Evolutionary conservation across 352 stramenopile genomes (phyloP).

Genomic region (Phytophthora aleatoria): DNA sequence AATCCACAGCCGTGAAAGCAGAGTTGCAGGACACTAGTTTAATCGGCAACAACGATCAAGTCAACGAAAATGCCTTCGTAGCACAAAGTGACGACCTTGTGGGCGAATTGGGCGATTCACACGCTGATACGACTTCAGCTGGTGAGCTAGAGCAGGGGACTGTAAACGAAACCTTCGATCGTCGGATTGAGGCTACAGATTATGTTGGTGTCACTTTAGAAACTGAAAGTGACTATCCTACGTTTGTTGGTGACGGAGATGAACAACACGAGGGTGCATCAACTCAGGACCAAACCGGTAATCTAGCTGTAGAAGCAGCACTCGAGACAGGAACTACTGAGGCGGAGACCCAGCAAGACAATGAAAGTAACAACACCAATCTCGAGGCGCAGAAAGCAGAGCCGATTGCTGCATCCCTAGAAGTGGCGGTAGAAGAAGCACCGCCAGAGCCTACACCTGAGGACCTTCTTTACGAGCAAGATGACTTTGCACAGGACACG

Average conservation of each 20-base stretch:
- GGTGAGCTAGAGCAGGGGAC: slow-evolving; percentile 3
- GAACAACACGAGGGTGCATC: not conserved
- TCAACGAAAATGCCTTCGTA: not conserved
- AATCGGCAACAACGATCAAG: slow-evolving; percentile 1
- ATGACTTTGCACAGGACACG: slow-evolving; percentile 20
- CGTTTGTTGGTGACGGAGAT: slow-evolving; percentile 12
- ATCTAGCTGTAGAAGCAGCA: not conserved
- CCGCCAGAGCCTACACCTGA: slow-evolving; percentile 3
- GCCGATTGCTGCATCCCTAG: not conserved
- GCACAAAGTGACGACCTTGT: not conserved
- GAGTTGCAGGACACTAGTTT: not conserved
- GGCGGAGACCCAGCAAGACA: not conserved
- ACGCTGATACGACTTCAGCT: not conserved
- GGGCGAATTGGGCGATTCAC: not conserved
- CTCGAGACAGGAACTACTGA: not conserved
- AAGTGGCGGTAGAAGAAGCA: not conserved
- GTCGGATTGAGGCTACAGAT: slow-evolving; percentile 3
- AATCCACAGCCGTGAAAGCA: not conserved
- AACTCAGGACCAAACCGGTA: not conserved
- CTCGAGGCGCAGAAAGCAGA: not conserved
- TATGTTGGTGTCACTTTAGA: not conserved
- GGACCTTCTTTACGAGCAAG: slow-evolving; percentile 20
- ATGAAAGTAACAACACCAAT: not conserved
- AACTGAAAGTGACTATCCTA: slow-evolving; percentile 15
- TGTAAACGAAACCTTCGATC: not conserved